Evolutionary conservation across 2,329 filamentous ascomycete species (phyloP), one percentile per base, ranked within the genome.

Genomic region (Fusarium brachygibbosum): DNA sequence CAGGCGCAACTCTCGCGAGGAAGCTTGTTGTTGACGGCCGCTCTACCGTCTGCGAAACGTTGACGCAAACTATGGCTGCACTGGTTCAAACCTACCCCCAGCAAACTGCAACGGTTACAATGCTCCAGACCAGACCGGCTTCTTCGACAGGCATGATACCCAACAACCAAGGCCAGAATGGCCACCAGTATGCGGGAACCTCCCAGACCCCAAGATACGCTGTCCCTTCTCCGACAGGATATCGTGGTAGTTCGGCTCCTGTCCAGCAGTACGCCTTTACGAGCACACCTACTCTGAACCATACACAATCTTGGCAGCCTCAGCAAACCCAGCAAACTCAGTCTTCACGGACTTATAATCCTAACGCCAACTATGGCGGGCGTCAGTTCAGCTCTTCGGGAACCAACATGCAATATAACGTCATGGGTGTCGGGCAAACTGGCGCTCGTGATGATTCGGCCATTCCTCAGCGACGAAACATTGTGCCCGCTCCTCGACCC

Each of bases 81-180:
- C 86, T 95, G 84, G 91, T 94, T 77, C 93, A 95, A 83, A 89
- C 91, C 66, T 92, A 92, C 78, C 88, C 92, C 76, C 90, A 93
- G 82, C 91, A 93, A 81, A 89, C 90, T 76, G 85, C 86, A 80
- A 90, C 91, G 72, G 86, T 90, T 75, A 90, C 90, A 70, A 91
- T 94, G 87, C 89, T 94, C 76, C 91, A 93, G 79, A 87, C 90
- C 74, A 88, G 90, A 78, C 88, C 90, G 67, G 85, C 86, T 56
- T 90, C 91, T 64, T 76, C 74, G 46, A 69, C 75, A 54, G 74
- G 70, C 72, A 80, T 81, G 71, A 88, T 90, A 78, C 78, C 85
- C 58, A 77, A 82, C 51, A 77, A 82, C 57, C 86, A 87, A 75
- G 75, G 81, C 55, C 86, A 87, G 66, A 76, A 81, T 34, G 81